Base-by-base conservation (phyloP, 495 filamentous ascomycete genomes). In the Achaetomiella virescens region DNA sequence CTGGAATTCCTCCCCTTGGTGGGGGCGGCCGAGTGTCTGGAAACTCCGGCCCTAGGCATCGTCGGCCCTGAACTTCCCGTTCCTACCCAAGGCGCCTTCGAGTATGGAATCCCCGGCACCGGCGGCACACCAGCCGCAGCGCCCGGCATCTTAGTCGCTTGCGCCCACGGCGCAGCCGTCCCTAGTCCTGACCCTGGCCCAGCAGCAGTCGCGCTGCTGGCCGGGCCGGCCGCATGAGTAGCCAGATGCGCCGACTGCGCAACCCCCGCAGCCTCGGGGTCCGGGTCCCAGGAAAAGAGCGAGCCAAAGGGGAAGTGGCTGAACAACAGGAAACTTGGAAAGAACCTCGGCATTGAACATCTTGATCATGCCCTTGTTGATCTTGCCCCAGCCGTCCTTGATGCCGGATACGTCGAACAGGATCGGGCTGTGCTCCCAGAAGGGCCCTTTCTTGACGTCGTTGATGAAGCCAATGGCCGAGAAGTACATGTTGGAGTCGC, bases 331-430 rank as follows among this genome's bases (percentile, higher is more conserved):
- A 57, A 97, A 81, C 70, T 98, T 98, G 27, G 85, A 85, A 35
- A 98, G 75, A 0, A 98, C 91, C 65, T 98, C 95, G 56, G 86
- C 88, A 58, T 91, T 84, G 69, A 91, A 97, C 93, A 98, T 98
- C 69, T 90, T 92, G 64, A 91, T 85, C 93, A 98, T 96, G 29
- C 91, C 91, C 81, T 97, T 97, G 69, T 97, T 97, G 59, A 99
- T 95, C 74, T 99, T 99, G 24, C 85, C 93, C 93, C 93, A 99
- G 31, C 93, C 95, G 51, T 86, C 81, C 54, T 78, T 82, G 54
- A 99, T 83, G 17, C 93, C 93, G 5, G 87, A 92, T 31, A 99
- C 91, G 71, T 99, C 95, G 65, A 84, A 99, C 17, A 99, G 77
- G 65, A 95, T 91, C 2, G 90, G 95, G 55, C 89, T 95, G 65